Evolutionary conservation across 768 basidiomycete species (phyloP), one percentile per base, ranked within the genome.

Genomic region (Amanita polypyramis): DNA sequence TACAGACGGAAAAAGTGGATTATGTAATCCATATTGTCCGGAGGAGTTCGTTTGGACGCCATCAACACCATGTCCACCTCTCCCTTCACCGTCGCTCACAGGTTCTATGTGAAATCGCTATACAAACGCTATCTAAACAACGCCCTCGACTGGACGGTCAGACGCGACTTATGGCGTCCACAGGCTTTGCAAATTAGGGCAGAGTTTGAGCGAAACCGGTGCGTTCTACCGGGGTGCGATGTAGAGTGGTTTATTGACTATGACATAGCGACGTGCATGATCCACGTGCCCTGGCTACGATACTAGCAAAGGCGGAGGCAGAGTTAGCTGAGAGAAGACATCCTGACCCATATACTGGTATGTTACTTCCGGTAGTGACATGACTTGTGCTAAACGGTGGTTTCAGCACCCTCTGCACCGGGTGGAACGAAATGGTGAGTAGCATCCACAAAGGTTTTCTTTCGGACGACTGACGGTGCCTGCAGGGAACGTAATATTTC

Each of bases 371-470:
- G 48, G 9, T 40, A 43, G 44, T 40, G 41, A 21, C 21, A 40
- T 27, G 45, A 7, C 25, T 10, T 2, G 8, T 27, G n/a, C 30
- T 46, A 19, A 48, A 48, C 11, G 44, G 34, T 35, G 29, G 38
- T 29, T 54, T 34, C 52, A 97, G 94, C 84, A 50, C 76, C 93
- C 40, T 59, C 75, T 34, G 85, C 81, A 62, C 90, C 91, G 40
- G 91, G 86, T 50, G 94, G 94, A 50, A 92, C 91, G n/a, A 96
- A 95, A 68, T 97, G 93, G 93, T 94, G 58, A 56, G 83, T 76
- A 45, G 12, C 37, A 14, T 42, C 15, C 54, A 19, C 39, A 38
- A 17, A 46, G 25, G 35, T 38, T 53, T 44, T 53, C 41, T 12
- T 40, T 43, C 49, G 43, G 39, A 49, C 52, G 59, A 55, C 58